phyloP scores from a whole-genome alignment of 2,329 filamentous ascomycete genomes.

The Alternaria metachromatica region DNA sequence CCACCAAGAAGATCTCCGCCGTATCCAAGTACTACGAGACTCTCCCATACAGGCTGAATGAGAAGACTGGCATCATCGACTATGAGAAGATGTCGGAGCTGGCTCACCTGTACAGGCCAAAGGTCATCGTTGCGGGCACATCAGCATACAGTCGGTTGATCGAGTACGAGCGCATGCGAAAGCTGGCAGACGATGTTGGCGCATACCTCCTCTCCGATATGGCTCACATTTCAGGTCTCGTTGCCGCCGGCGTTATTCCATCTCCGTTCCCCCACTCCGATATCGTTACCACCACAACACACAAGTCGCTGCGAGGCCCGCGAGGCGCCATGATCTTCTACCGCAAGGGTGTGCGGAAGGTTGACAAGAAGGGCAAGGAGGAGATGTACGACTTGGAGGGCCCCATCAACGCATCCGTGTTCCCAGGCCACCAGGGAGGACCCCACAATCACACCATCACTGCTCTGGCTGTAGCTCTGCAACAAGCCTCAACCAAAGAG shows the following conservation, averaged over 20 bases:
- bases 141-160: constrained; percentile 98
- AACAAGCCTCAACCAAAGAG: constrained; percentile 88
- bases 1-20: constrained; percentile 82
- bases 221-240: constrained; percentile 97
- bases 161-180: constrained; percentile 94
- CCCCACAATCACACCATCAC: constrained; percentile 99
- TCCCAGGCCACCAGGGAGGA: constrained; percentile 97
- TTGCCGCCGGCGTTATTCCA: constrained; percentile 90
- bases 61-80: constrained; percentile 93
- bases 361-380: constrained; percentile 89
- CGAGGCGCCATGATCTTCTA: constrained; percentile 99
- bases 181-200: constrained; percentile 91
- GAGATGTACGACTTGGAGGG: constrained; percentile 93
- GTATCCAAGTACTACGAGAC: constrained; percentile 99
- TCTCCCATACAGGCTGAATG: constrained; percentile 90
- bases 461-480: constrained; percentile 89
- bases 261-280: constrained; percentile 93
- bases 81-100: constrained; percentile 93
- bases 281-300: constrained; percentile 96
- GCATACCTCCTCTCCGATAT: constrained; percentile 97
- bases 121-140: constrained; percentile 94
- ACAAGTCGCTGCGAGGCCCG: constrained; percentile 97
- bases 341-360: constrained; percentile 92
- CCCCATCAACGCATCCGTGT: constrained; percentile 98
- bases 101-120: constrained; percentile 90